phyloP scores from a whole-genome alignment of 306 rosid species.

The Cucumis sativus region DNA sequence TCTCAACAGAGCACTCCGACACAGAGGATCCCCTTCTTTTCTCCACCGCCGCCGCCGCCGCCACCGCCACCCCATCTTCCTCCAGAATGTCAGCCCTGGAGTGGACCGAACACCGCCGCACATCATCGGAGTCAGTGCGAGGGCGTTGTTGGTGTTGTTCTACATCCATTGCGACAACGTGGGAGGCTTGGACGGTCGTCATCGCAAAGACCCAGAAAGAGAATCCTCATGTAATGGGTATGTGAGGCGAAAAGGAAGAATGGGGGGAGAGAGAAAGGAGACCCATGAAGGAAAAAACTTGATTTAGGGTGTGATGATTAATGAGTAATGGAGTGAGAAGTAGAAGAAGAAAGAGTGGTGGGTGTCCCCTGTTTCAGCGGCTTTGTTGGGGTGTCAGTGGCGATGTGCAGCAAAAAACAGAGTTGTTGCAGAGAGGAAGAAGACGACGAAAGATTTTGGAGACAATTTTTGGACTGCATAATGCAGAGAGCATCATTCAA shows the following conservation, averaged over 20 bases:
- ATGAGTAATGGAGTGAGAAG: not conserved
- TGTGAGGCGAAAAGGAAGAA: constrained; percentile 28
- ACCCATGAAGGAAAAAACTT: not conserved
- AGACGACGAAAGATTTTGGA: not conserved
- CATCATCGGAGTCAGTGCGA: constrained; percentile 19
- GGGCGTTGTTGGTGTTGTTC: constrained; percentile 14
- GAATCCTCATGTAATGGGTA: constrained; percentile 60
- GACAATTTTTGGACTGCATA: not conserved
- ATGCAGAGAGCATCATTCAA: not conserved
- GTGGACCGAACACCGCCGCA: constrained; percentile 20
- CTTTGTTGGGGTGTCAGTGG: constrained; percentile 9
- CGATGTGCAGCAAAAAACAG: not conserved
- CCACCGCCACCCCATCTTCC: constrained; percentile 4
- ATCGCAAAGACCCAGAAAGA: constrained; percentile 33
- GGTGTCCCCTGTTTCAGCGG: constrained; percentile 6
- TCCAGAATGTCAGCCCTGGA: constrained; percentile 43
- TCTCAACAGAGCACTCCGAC: constrained; percentile 41
- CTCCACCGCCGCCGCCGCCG: constrained; percentile 9
- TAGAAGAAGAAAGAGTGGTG: not conserved
- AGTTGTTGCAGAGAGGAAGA: constrained; percentile 2
- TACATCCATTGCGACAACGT: constrained; percentile 23
- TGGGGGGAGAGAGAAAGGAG: constrained; percentile 23
- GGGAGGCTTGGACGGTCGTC: constrained; percentile 30
- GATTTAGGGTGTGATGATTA: not conserved
- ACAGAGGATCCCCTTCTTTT: constrained; percentile 35